Base-by-base conservation (phyloP, 805 yeast species). In the Candida saitoana region DNA sequence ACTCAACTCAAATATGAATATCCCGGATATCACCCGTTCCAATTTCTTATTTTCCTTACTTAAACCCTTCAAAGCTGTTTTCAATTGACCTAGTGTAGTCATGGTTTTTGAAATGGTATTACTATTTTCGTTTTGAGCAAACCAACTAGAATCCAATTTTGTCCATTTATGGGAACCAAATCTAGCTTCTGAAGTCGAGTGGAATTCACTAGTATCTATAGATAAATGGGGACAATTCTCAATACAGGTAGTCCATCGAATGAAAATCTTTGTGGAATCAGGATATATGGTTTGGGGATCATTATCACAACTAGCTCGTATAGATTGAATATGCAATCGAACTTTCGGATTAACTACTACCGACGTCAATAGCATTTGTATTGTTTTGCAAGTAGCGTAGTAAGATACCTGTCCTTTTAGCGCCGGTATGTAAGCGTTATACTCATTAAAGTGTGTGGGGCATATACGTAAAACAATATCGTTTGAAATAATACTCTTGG, bases 1-100 rank as follows among this genome's bases (percentile, higher is more conserved):
- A 51, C 73, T 77, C 43, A 84, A 65, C 52, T 84, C 90, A 54
- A 83, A 83, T 5, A 82, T 69, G 51, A 84, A 84, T 2, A 80
- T 57, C 1, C 90, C 91, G 41, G 65, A 62, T 4, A 69, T 56
- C 3, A 72, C 62, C 33, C 80, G 49, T 45, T 76, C 75, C 29
- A 67, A 47, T 32, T 57, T 55, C 34, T 52, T 50, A 17, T 45
- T 46, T 39, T 54, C 60, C 39, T 55, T 56, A 14, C 55, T 57
- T 40, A 69, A 51, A 6, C 69, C 70, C 11, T 63, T 57, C 25
- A 68, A 48, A 2, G 65, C 67, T 18, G 57, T 50, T 7, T 68
- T 61, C 36, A 63, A 47, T 34, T 60, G 63, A 1, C 62, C 43
- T 6, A 66, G 35, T 6, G 65, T 51, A 38, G 56, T 48, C 14